Conservation (phyloP, 371 early-diverging fungal genomes). For the Saksenaea vasiformis region DNA sequence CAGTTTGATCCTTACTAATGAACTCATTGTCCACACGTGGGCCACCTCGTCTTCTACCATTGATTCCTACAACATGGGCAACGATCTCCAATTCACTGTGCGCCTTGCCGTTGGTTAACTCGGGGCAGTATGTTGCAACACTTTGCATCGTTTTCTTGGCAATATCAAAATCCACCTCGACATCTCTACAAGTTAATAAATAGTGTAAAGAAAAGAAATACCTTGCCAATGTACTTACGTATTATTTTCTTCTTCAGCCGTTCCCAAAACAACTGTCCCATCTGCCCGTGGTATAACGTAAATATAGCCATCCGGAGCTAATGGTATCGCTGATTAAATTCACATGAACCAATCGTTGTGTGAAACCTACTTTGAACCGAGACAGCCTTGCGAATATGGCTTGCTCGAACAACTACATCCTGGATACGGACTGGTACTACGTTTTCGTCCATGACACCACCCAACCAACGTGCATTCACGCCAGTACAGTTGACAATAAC, state of each 20-base stretch:
- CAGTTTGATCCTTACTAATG: slow-evolving; percentile 23
- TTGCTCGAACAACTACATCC: slow-evolving; percentile 63
- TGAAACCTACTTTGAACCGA: slow-evolving; percentile 31
- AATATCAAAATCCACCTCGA: not conserved
- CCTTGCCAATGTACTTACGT: slow-evolving; percentile 43
- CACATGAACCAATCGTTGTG: not conserved
- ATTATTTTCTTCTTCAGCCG: slow-evolving; percentile 64
- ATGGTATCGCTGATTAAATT: not conserved
- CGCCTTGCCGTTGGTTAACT: slow-evolving; percentile 38
- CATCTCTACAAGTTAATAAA: not conserved
- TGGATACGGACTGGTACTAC: slow-evolving; percentile 71
- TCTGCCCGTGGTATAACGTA: slow-evolving; percentile 79
- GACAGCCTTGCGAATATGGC: slow-evolving; percentile 57
- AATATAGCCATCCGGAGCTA: slow-evolving; percentile 32
- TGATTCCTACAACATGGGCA: slow-evolving; percentile 60
- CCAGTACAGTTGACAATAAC: slow-evolving; percentile 77
- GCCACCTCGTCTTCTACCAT: slow-evolving; percentile 64
- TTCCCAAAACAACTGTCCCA: slow-evolving; percentile 78
- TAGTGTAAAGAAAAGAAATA: not conserved
- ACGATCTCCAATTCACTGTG: slow-evolving; percentile 49
- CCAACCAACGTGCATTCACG: slow-evolving; percentile 54
- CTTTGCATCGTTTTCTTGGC: slow-evolving; percentile 28
- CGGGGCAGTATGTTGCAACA: slow-evolving; percentile 27
- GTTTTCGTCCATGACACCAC: slow-evolving; percentile 52
- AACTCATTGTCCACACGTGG: slow-evolving; percentile 68